Conservation (phyloP, 192 early-diverging fungal species). For the Entomortierella parvispora region DNA sequence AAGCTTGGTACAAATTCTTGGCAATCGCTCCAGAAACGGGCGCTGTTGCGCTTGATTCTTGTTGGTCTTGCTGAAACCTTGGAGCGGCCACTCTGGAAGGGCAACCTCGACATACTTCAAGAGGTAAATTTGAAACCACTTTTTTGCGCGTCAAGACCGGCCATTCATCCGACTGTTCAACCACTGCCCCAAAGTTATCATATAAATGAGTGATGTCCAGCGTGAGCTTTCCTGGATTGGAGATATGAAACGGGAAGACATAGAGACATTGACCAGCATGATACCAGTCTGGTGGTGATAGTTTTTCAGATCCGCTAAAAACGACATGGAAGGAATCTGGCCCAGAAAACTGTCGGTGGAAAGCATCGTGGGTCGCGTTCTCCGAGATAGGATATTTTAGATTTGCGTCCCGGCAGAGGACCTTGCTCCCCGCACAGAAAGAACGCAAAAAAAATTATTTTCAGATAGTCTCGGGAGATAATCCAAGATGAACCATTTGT, state of each 20-base stretch:
- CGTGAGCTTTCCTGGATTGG: conserved; percentile 34
- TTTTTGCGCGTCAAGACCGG: conserved; percentile 6
- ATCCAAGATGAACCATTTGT: not conserved
- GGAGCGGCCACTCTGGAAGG: conserved; percentile 14
- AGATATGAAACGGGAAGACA: conserved; percentile 46
- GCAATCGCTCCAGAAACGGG: not conserved
- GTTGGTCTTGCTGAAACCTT: not conserved
- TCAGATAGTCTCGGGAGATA: not conserved
- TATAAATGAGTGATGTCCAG: conserved; percentile 39
- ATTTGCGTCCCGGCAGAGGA: conserved; percentile 16
- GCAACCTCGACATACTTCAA: conserved; percentile 33
- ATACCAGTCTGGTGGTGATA: conserved; percentile 40
- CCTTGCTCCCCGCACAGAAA: not conserved
- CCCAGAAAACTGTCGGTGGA: conserved; percentile 42
- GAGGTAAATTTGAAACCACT: conserved; percentile 19
- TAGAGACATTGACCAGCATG: conserved; percentile 37
- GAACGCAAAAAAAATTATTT: not conserved
- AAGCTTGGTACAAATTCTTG: conserved; percentile 1
- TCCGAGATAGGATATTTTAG: conserved; percentile 22
- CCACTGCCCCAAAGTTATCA: conserved; percentile 30
- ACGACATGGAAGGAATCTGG: conserved; percentile 47
- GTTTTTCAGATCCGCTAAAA: conserved; percentile 37
- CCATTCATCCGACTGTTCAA: conserved; percentile 23
- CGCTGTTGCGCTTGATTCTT: not conserved
- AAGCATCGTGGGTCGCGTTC: conserved; percentile 38